Evolutionary conservation across 1,284 basidiomycete species (phyloP).

Genomic region (Melampsora larici-populina): DNA sequence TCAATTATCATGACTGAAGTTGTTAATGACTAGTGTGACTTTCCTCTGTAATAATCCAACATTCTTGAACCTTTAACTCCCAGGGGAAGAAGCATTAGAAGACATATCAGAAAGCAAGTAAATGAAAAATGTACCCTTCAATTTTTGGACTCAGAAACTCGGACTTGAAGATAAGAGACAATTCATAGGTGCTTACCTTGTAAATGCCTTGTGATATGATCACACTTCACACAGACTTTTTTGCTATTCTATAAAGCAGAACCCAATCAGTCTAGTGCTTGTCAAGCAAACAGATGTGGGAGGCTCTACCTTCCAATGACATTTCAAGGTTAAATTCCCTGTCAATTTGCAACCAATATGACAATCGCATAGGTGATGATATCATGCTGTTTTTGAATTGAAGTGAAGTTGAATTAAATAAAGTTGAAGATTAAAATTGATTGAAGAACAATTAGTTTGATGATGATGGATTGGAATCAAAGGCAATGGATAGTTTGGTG

Average conservation of each 20-base stretch:
- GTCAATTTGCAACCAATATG: conserved; percentile 95
- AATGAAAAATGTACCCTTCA: not conserved
- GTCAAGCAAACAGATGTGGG: not conserved
- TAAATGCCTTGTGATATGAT: conserved; percentile 91
- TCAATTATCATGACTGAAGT: no score
- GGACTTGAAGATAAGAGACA: not conserved
- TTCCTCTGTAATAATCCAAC: no score
- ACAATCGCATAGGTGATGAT: conserved; percentile 85
- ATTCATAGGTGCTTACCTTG: conserved; percentile 58
- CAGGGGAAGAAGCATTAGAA: no score
- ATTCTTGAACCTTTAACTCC: no score
- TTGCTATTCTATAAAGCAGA: conserved; percentile 53
- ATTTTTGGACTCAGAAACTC: not conserved
- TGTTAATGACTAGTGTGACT: no score
- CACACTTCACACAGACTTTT: conserved; percentile 86
- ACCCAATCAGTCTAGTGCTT: not conserved
- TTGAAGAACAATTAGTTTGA: no score
- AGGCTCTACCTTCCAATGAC: conserved; percentile 73
- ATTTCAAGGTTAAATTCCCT: conserved; percentile 79
- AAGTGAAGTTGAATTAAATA: no score
- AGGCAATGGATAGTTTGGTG: no score
- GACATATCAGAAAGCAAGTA: no score
- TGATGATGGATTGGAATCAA: no score
- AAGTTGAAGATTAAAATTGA: no score
- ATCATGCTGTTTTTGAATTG: no score